Percentiles rank a stretch among this genome's conserved stretches.
Evolutionary conservation across 306 rosid species (phyloP).

Genomic region (Vigna hirtella): DNA sequence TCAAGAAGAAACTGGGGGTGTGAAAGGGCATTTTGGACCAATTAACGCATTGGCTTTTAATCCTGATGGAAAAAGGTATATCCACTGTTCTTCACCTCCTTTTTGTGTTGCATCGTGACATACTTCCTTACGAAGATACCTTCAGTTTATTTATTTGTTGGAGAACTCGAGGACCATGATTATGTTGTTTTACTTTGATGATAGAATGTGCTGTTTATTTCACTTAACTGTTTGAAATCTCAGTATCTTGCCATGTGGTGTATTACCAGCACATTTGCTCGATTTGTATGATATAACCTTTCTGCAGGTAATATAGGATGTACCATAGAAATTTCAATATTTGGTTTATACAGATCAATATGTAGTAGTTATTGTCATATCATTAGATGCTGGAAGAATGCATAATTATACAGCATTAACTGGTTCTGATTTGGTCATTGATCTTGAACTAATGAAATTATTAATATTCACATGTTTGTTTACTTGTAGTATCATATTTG

Average conservation of each 20-base stretch:
- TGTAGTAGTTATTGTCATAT: neutral
- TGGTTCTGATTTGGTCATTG: neutral
- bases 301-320: too few relatives aligned
- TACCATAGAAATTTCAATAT: neutral
- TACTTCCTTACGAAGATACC: neutral
- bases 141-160: neutral
- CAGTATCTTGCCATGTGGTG: neutral
- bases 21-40: slow-evolving; percentile 97
- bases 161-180: slow-evolving; percentile 20
- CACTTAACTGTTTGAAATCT: neutral
- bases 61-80: slow-evolving; percentile 93
- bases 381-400: neutral
- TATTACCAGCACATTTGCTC: neutral
- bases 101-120: neutral
- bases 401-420: neutral
- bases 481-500: neutral
- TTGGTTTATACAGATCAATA: neutral
- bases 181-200: neutral
- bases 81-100: slow-evolving; percentile 1
- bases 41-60: slow-evolving; percentile 95
- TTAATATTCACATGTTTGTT: neutral
- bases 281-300: neutral
- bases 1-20: slow-evolving; percentile 97
- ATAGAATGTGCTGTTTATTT: neutral
- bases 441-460: neutral